Evolutionary conservation across 305 asterid genomes (phyloP), one percentile per base, ranked within the genome.

Genomic region (Withania somnifera): DNA sequence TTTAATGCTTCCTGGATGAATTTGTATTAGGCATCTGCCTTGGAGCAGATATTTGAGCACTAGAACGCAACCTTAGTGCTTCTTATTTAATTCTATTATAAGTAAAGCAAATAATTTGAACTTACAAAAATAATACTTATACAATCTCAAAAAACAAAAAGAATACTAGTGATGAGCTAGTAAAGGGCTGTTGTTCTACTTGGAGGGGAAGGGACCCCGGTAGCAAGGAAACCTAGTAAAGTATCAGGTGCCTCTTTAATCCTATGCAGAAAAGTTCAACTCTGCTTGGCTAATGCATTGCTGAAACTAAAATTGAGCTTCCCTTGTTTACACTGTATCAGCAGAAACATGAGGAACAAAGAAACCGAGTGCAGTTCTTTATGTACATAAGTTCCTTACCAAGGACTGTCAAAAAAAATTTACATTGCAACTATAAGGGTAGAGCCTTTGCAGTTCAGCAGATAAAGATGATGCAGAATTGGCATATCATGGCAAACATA

Each of bases 31-130:
- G 79, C 57, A 73, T 73, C 58, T 24, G 56, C 57, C 24, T 68
- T 47, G 47, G 58, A 73, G 40, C 58, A 73, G 58, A 69, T 14
- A 73, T 73, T 73, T 73, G 79, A 45, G 79, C 79, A 73, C 58
- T 47, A 14, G 60, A 40, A 45, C 24, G 79, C 79, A 45, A 45
- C 24, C 58, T 2, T 6, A 73, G 17, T 45, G 40, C 79, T 45
- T 47, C 58, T 45, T 45, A 45, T 11, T 45, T 13, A 22, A 1
- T 32, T 71, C 78, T 22, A 45, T 73, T 45, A n/a, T 73, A 24
- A 14, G 61, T n/a, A 50, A 26, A 26, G 3, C 61, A 14, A 17
- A 47, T 75, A 30, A 51, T 75, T 50, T 75, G 45, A 50, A 28
- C 42, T 2, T 75, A 26, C 36, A 47, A 24, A 24, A 73, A 75